Percentiles rank a stretch among this genome's conserved stretches.
These are phyloP conservation scores for Helotiales sp. DNA, from an alignment of 2,329 filamentous ascomycete species.

Conservation along the genomic window DNA sequence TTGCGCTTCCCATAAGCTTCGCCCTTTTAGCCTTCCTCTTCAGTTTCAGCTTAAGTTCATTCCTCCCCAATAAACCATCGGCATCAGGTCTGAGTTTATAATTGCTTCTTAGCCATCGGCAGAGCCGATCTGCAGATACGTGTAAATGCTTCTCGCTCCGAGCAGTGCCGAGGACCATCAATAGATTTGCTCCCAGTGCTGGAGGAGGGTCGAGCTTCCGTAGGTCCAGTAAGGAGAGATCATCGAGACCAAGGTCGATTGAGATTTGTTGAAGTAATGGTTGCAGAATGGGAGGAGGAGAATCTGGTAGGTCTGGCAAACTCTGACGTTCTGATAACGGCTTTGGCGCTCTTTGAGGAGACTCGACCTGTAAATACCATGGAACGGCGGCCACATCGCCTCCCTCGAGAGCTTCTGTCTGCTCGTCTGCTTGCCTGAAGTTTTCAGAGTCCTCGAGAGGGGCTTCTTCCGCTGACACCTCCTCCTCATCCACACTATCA, in stretches of 20 bases:
- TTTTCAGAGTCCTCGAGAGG: slow-evolving; percentile 7
- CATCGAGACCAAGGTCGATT: slow-evolving; percentile 84
- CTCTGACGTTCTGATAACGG: slow-evolving; percentile 57
- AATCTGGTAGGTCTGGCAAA: slow-evolving; percentile 59
- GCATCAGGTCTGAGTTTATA: slow-evolving; percentile 77
- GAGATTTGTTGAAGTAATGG: slow-evolving; percentile 79
- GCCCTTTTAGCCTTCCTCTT: slow-evolving; percentile 80
- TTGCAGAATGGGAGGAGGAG: slow-evolving; percentile 73
- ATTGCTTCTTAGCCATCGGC: slow-evolving; percentile 79
- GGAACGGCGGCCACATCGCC: slow-evolving; percentile 51
- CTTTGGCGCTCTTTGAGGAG: slow-evolving; percentile 44
- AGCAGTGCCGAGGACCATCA: slow-evolving; percentile 93
- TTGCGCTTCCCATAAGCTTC: slow-evolving; percentile 75
- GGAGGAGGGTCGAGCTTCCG: slow-evolving; percentile 84
- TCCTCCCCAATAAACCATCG: slow-evolving; percentile 86
- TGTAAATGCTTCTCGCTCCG: slow-evolving; percentile 93
- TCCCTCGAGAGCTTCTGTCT: slow-evolving; percentile 23
- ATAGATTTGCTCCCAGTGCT: slow-evolving; percentile 82
- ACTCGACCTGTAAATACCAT: slow-evolving; percentile 86
- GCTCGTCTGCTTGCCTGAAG: slow-evolving; percentile 27
- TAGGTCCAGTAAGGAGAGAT: slow-evolving; percentile 80
- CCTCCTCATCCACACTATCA: slow-evolving; percentile 1
- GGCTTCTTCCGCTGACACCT: slow-evolving; percentile 1
- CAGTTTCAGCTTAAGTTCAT: slow-evolving; percentile 88
- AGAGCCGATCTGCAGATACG: slow-evolving; percentile 86